Base-by-base conservation (phyloP, 2,329 filamentous ascomycete species). In the Aspergillus pseudonomiae region DNA sequence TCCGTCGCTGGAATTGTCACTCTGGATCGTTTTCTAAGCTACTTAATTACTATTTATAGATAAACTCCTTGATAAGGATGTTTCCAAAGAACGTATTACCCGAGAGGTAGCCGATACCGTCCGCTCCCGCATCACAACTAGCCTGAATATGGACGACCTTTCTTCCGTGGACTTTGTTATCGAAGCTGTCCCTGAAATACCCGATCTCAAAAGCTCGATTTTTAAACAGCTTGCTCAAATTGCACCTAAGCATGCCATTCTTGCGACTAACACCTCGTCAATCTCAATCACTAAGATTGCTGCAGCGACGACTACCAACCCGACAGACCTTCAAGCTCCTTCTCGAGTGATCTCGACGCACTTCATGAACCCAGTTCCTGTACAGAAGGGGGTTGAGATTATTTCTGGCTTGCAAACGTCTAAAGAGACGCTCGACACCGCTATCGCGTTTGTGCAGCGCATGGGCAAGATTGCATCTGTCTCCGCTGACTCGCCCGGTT, bases 301-400 rank as follows among this genome's bases (percentile, higher is more conserved):
- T 24, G 94, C 95, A 4, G 88, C 94, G 11, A 94, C 94, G 0
- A 91, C 89, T 30, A 83, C 84, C 61, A 88, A 96, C 74, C 90
- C 93, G 0, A 94, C 83, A 21, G 91, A 97, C 73, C 89, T 92
- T 28, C 90, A 89, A 50, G 91, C 89, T 46, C 91, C 92, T 50
- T 94, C 93, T 6, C 90, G 95, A 55, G 95, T 99, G 11, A 88
- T 99, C 61, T 93, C 92, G 58, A 98, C 95, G 19, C 95, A 99
- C 79, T 99, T 99, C 81, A 99, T 99, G 95, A 99, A 99, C 83
- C 95, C 95, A 0, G 95, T 99, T 0, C 95, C 95, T 2, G 82
- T 99, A 36, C 95, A 98, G 77, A 97, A 97, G 80, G 95, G 95
- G 59, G 95, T 99, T 6, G 95, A 99, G 81, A 97, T 99, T 73